Conservation (phyloP, 345 rosid species). For the Hibiscus mutabilis region DNA sequence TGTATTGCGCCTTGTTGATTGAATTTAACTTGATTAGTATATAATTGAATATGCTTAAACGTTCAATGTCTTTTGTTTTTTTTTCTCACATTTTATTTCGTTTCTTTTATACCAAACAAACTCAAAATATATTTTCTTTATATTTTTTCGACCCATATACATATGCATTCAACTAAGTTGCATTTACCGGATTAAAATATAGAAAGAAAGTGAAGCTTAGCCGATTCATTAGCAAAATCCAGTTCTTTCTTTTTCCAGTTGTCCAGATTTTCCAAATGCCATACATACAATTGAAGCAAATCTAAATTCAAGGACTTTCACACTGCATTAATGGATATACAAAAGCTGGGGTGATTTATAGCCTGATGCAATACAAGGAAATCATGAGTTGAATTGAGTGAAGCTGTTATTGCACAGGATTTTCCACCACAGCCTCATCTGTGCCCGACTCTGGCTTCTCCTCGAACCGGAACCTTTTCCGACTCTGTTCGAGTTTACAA, state of each 20-base stretch:
- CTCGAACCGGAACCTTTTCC: constrained; percentile 35
- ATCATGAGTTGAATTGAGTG: background rate
- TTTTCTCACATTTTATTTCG: too few species aligned
- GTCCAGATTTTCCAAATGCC: background rate
- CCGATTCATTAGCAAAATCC: background rate
- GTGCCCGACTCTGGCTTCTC: constrained; percentile 17
- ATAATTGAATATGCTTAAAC: too few species aligned
- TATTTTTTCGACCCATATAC: too few species aligned
- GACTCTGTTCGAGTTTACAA: constrained; percentile 21
- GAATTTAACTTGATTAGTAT: too few species aligned
- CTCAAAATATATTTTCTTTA: too few species aligned
- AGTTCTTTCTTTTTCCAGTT: background rate
- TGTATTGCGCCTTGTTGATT: too few species aligned
- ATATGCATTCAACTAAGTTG: too few species aligned
- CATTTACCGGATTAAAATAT: too few species aligned
- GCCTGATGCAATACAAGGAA: background rate
- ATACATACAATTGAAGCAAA: background rate
- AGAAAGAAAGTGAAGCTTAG: background rate
- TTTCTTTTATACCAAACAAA: too few species aligned
- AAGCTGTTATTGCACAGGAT: constrained; percentile 23
- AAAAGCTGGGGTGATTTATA: background rate
- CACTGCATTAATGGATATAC: background rate
- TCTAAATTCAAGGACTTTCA: background rate
- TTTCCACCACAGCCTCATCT: constrained; percentile 28
- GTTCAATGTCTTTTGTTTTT: too few species aligned